Evolutionary conservation across 129 eudicot genomes (phyloP).

Genomic region (Helianthus tuberosus): DNA sequence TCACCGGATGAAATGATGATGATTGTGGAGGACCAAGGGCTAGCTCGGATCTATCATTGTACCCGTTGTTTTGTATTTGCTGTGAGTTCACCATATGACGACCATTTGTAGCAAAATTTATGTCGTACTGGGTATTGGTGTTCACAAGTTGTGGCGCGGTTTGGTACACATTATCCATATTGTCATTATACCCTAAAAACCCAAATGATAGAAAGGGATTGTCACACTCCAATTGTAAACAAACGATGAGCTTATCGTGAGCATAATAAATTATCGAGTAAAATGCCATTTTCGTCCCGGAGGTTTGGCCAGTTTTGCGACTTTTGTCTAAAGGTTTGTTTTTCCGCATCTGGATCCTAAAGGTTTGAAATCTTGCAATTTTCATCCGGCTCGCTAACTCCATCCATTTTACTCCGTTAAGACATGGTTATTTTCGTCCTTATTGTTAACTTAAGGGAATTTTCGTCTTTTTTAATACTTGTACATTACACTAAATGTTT

Average conservation of each 20-base stretch:
- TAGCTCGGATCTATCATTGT: conserved; percentile 52
- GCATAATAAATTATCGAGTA: neutral
- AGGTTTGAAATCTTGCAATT: too few species aligned
- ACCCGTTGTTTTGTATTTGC: conserved; percentile 46
- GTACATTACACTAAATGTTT: too few species aligned
- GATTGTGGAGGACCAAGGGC: conserved; percentile 71
- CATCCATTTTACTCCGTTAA: too few species aligned
- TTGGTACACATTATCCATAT: conserved; percentile 44
- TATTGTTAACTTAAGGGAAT: too few species aligned
- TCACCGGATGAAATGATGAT: conserved; percentile 46
- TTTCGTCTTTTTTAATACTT: too few species aligned
- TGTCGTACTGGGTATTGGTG: conserved; percentile 57
- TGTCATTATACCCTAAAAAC: conserved; percentile 63
- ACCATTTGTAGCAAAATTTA: conserved; percentile 42
- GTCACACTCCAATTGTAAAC: neutral
- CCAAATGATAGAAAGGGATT: conserved; percentile 17
- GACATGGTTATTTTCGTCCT: too few species aligned
- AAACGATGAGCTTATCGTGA: neutral
- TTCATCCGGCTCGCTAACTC: too few species aligned
- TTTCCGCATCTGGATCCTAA: too few species aligned
- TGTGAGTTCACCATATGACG: conserved; percentile 33
- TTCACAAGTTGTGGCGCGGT: conserved; percentile 50
- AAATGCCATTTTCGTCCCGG: too few species aligned
- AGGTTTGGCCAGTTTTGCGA: too few species aligned
- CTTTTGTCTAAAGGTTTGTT: too few species aligned